Conservation (phyloP, 2,329 filamentous ascomycete species). For the Coccinonectria pachysandricola region DNA sequence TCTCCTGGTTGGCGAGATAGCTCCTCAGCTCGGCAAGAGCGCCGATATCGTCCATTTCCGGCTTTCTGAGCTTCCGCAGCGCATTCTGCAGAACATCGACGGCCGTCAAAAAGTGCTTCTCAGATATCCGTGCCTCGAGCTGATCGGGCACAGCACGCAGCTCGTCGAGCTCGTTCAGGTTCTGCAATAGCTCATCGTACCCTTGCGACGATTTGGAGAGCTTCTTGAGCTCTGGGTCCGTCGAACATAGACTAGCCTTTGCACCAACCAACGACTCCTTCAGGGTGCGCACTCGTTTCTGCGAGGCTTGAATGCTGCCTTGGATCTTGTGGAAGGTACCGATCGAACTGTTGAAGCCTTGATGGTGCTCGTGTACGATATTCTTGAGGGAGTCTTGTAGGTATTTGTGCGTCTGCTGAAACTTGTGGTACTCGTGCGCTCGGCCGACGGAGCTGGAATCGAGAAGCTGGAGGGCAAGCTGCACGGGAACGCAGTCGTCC, state of each 20-base stretch:
- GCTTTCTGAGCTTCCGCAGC: conserved; percentile 69
- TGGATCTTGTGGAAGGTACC: conserved; percentile 99
- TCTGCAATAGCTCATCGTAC: conserved; percentile 82
- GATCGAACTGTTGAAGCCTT: conserved; percentile 98
- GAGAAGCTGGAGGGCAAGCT: conserved; percentile 88
- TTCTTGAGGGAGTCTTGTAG: conserved; percentile 88
- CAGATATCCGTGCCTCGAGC: conserved; percentile 86
- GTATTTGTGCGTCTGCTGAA: conserved; percentile 72
- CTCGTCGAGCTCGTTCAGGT: conserved; percentile 76
- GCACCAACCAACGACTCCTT: conserved; percentile 75
- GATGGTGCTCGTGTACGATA: conserved; percentile 97
- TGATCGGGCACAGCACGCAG: conserved; percentile 83
- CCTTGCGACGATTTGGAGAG: conserved; percentile 78
- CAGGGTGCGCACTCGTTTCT: conserved; percentile 71
- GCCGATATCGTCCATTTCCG: conserved; percentile 84
- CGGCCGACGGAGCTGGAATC: conserved; percentile 89
- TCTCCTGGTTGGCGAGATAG: conserved; percentile 90
- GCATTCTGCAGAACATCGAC: conserved; percentile 88
- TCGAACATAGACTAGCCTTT: conserved; percentile 70
- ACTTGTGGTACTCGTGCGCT: conserved; percentile 78
- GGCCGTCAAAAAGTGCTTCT: conserved; percentile 87
- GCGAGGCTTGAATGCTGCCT: conserved; percentile 78
- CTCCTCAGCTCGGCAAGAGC: conserved; percentile 75
- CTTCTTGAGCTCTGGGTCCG: conserved; percentile 84
- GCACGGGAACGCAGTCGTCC: conserved; percentile 82